Evolutionary conservation across 306 rosid species (phyloP).

Genomic region (Trifolium fragiferum): DNA sequence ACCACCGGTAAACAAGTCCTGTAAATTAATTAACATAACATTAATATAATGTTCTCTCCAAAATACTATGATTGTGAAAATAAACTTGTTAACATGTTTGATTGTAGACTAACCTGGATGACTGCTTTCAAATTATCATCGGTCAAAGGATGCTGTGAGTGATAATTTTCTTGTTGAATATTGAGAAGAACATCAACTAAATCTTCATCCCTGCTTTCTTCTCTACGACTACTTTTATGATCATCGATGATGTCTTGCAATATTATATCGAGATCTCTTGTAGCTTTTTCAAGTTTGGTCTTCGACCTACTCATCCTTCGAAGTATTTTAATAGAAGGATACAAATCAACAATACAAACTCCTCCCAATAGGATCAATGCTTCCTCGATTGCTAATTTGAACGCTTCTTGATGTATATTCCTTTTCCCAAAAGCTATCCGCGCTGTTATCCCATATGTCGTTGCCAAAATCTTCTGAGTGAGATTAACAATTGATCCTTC

Average conservation of each 20-base stretch:
- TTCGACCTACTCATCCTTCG: not conserved
- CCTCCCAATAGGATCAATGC: not conserved
- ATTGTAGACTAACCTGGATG: not conserved
- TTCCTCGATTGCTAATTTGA: not conserved
- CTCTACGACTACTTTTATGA: not conserved
- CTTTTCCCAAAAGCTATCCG: not conserved
- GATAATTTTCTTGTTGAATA: not conserved
- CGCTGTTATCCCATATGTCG: not conserved
- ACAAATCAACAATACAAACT: not conserved
- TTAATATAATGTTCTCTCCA: not conserved
- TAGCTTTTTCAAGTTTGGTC: not conserved
- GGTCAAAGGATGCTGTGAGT: not conserved
- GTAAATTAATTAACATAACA: constrained; percentile 1
- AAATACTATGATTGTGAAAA: not conserved
- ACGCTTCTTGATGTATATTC: not conserved
- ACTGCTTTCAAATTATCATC: not conserved
- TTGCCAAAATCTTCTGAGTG: not conserved
- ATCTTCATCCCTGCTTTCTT: not conserved
- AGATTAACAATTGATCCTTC: constrained; percentile 34
- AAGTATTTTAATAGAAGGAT: constrained; percentile 11
- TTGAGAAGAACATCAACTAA: constrained; percentile 7
- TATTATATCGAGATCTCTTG: not conserved
- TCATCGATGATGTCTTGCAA: not conserved
- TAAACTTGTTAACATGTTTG: not conserved
- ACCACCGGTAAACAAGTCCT: constrained; percentile 52